These are phyloP conservation scores for Aspergillus japonicus DNA, from an alignment of 2,329 filamentous ascomycete species.

Conservation along the genomic window DNA sequence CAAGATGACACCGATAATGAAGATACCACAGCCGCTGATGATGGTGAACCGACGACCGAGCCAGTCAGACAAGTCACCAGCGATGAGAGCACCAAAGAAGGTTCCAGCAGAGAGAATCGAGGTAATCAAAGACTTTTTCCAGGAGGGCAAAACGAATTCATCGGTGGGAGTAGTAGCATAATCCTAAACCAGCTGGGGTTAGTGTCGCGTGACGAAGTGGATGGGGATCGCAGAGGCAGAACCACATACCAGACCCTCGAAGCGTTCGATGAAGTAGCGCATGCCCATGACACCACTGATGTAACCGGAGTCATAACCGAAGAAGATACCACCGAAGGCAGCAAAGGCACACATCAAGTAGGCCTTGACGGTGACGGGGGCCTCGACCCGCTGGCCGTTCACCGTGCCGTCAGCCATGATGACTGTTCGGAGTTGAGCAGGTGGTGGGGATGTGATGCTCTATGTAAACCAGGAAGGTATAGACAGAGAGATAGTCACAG, in stretches of 20 bases:
- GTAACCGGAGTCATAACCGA: slow-evolving; percentile 60
- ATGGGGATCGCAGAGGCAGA: neutral
- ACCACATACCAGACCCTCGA: slow-evolving; percentile 34
- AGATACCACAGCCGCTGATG: slow-evolving; percentile 69
- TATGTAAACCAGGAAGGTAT: neutral
- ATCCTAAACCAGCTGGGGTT: slow-evolving; percentile 18
- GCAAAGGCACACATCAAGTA: slow-evolving; percentile 62
- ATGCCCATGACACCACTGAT: slow-evolving; percentile 55
- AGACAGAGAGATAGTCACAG: neutral
- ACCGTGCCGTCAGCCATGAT: slow-evolving; percentile 38
- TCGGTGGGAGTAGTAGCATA: slow-evolving; percentile 30
- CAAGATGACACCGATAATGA: slow-evolving; percentile 65
- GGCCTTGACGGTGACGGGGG: slow-evolving; percentile 58
- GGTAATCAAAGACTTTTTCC: slow-evolving; percentile 62
- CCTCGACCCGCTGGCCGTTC: slow-evolving; percentile 57
- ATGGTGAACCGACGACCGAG: slow-evolving; percentile 66
- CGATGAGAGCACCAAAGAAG: slow-evolving; percentile 75
- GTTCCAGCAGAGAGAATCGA: slow-evolving; percentile 76
- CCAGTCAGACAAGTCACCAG: slow-evolving; percentile 73
- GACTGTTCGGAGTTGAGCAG: neutral
- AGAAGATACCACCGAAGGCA: slow-evolving; percentile 61
- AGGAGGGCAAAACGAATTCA: slow-evolving; percentile 47
- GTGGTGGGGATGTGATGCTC: neutral
- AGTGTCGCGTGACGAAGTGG: neutral
- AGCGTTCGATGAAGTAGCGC: slow-evolving; percentile 47